Evolutionary conservation across 768 basidiomycete species (phyloP).

Genomic region (Steccherinum ochraceum): DNA sequence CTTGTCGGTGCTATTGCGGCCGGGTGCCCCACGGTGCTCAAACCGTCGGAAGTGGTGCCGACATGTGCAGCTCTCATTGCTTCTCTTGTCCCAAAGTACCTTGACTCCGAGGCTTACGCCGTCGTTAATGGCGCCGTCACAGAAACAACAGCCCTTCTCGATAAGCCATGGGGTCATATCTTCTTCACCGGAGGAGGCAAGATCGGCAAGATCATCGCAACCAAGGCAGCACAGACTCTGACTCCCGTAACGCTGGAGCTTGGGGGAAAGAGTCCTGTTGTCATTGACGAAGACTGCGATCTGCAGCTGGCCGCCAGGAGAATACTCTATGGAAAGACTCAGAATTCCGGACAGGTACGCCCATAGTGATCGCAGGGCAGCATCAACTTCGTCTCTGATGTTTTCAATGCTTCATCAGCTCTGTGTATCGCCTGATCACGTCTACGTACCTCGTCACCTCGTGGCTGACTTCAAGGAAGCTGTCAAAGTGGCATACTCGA

Average conservation of each 20-base stretch:
- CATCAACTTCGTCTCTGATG: not conserved
- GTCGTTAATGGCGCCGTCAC: slow-evolving; percentile 43
- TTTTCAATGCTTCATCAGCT: slow-evolving; percentile 20
- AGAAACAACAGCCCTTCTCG: slow-evolving; percentile 29
- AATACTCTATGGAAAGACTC: slow-evolving; percentile 59
- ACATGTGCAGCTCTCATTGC: slow-evolving; percentile 43
- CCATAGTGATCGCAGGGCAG: not conserved
- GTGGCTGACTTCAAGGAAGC: slow-evolving; percentile 41
- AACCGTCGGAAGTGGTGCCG: slow-evolving; percentile 58
- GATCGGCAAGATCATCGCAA: slow-evolving; percentile 32
- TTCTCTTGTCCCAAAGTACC: slow-evolving; percentile 47
- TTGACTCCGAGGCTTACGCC: slow-evolving; percentile 43
- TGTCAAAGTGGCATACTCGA: slow-evolving; percentile 33
- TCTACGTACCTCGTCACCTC: slow-evolving; percentile 32
- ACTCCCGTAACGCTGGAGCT: slow-evolving; percentile 38
- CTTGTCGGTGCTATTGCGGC: slow-evolving; percentile 67
- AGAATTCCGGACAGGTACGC: slow-evolving; percentile 19
- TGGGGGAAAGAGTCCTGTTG: slow-evolving; percentile 39
- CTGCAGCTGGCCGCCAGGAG: slow-evolving; percentile 53
- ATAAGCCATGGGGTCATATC: slow-evolving; percentile 32
- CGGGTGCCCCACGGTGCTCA: slow-evolving; percentile 59
- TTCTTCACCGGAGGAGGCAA: slow-evolving; percentile 26
- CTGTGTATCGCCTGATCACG: slow-evolving; percentile 39
- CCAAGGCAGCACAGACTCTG: slow-evolving; percentile 34
- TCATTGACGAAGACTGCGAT: slow-evolving; percentile 37